Percentiles rank a stretch among this genome's conserved stretches.
These are phyloP conservation scores for Strobilomyces echinocephalus DNA, from an alignment of 768 basidiomycete species.

Conservation along the genomic window DNA sequence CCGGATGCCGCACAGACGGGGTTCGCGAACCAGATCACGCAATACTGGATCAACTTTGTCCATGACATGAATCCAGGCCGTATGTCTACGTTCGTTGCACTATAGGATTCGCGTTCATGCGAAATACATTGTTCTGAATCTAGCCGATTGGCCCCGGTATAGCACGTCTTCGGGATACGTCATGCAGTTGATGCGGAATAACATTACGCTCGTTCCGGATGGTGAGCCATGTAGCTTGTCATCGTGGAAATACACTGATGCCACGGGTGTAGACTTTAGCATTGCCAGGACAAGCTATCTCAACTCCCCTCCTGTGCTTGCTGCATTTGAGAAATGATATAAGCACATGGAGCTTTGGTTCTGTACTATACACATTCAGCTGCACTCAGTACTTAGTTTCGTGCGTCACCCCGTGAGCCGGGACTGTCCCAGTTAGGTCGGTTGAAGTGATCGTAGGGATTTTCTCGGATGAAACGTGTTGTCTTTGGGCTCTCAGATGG, in stretches of 20 bases:
- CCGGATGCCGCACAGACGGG: constrained; percentile 39
- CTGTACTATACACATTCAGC: too few relatives aligned
- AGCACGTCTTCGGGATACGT: constrained; percentile 32
- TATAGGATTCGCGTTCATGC: background rate
- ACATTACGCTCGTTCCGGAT: constrained; percentile 51
- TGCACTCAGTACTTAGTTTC: too few relatives aligned
- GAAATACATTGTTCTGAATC: background rate
- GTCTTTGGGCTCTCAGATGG: too few relatives aligned
- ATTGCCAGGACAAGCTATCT: constrained; percentile 12
- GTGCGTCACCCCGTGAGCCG: too few relatives aligned
- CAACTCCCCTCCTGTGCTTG: constrained; percentile 9
- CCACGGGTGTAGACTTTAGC: constrained; percentile 3
- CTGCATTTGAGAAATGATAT: constrained; percentile 16
- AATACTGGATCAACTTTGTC: constrained; percentile 55
- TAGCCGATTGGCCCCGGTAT: constrained; percentile 42
- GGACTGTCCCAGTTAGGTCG: too few relatives aligned
- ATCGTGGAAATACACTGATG: background rate
- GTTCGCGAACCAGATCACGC: constrained; percentile 45
- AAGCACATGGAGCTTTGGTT: background rate
- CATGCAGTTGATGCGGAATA: constrained; percentile 47
- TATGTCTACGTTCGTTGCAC: constrained; percentile 23
- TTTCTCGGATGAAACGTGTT: too few relatives aligned
- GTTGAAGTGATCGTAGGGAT: too few relatives aligned
- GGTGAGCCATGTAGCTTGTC: constrained; percentile 27
- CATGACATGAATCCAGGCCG: constrained; percentile 53